phyloP scores from a whole-genome alignment of 345 rosid genomes.

The Brassica incana region DNA sequence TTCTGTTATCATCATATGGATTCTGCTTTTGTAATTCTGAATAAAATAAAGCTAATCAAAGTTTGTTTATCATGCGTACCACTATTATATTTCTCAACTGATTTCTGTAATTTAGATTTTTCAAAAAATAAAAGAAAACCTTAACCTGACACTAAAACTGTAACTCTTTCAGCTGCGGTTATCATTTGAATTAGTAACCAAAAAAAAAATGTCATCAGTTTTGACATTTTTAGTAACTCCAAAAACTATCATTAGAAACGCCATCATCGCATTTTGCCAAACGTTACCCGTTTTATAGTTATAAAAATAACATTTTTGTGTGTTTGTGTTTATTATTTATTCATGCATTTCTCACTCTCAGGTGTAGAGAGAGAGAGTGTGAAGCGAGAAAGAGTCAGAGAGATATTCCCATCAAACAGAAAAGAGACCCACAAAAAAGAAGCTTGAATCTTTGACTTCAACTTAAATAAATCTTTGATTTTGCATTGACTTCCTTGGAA shows the following conservation, averaged over 20 bases:
- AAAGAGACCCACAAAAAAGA: conserved; percentile 27
- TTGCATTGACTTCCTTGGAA: conserved; percentile 16
- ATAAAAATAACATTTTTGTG: not conserved
- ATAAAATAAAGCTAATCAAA: conserved; percentile 14
- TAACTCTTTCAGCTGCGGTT: conserved; percentile 18
- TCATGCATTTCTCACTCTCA: conserved; percentile 27
- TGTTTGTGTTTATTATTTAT: conserved; percentile 5
- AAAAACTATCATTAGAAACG: conserved; percentile 13
- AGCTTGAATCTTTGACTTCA: conserved; percentile 23
- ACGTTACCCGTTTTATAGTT: conserved; percentile 19
- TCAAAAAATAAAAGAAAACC: not conserved
- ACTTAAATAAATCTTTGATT: conserved; percentile 22
- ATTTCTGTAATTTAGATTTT: not conserved
- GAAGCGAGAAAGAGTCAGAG: not conserved
- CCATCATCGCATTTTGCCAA: conserved; percentile 11
- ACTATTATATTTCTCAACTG: not conserved
- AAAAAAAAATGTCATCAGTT: conserved; percentile 8
- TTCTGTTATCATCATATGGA: conserved; percentile 5
- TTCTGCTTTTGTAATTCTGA: conserved; percentile 25
- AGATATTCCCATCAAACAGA: conserved; percentile 25
- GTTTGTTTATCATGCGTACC: not conserved
- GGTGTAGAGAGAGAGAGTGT: not conserved
- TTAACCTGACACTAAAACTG: not conserved
- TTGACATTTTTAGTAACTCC: conserved; percentile 8
- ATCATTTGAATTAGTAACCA: conserved; percentile 13